phyloP scores from a whole-genome alignment of 2,329 filamentous ascomycete species.

The Alternaria viburni region DNA sequence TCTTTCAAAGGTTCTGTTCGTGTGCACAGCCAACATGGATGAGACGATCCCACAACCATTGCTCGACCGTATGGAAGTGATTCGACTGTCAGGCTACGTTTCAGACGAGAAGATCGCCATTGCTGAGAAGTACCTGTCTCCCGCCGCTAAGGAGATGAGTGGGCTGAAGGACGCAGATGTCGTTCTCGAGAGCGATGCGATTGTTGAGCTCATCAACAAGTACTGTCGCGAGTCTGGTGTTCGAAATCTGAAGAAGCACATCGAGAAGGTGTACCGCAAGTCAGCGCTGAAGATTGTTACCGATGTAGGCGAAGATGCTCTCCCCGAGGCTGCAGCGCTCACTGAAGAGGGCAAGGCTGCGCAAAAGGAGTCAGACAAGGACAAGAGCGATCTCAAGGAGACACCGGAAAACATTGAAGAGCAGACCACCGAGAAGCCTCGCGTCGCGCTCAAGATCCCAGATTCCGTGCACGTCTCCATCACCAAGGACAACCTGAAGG shows the following conservation, averaged over 20 bases:
- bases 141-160: constrained; percentile 91
- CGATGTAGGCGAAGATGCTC: constrained; percentile 83
- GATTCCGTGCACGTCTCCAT: constrained; percentile 87
- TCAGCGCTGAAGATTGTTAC: constrained; percentile 96
- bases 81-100: constrained; percentile 94
- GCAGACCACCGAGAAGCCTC: constrained; percentile 69
- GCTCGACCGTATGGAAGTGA: constrained; percentile 96
- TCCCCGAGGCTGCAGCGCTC: constrained; percentile 80
- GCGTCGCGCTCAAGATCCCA: constrained; percentile 80
- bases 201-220: constrained; percentile 96
- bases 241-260: constrained; percentile 98
- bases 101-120: constrained; percentile 99
- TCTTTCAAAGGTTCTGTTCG: constrained; percentile 95
- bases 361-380: constrained; percentile 72
- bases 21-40: constrained; percentile 98
- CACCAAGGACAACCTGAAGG: constrained; percentile 86
- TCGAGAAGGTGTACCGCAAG: constrained; percentile 98
- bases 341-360: constrained; percentile 86
- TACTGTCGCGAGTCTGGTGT: constrained; percentile 98
- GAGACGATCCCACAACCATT: constrained; percentile 95
- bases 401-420: constrained; percentile 63
- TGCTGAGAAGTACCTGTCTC: constrained; percentile 88
- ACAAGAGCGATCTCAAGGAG: constrained; percentile 67
- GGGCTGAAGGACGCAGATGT: constrained; percentile 91
- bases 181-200: constrained; percentile 82